Percentiles rank a stretch among this genome's conserved stretches.
Conservation (phyloP, 495 filamentous ascomycete species). For the Barbatosphaeria neglecta region DNA sequence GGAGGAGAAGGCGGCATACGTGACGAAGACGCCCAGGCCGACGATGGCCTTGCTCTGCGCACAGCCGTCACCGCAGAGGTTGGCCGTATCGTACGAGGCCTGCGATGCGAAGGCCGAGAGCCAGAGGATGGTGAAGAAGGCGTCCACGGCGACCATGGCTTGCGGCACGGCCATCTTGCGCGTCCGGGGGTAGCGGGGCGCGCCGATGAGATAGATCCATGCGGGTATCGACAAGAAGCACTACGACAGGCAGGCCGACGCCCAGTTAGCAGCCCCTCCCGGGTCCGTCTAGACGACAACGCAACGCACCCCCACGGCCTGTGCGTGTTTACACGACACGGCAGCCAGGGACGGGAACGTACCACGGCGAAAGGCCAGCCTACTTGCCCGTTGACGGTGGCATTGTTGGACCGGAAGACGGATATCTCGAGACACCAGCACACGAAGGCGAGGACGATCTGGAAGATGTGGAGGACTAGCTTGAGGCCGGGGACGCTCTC, state of each 20-base stretch:
- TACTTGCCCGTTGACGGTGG: constrained; percentile 53
- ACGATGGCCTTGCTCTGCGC: constrained; percentile 63
- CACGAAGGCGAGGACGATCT: constrained; percentile 57
- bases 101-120: constrained; percentile 70
- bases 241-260: constrained; percentile 27
- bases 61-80: constrained; percentile 45
- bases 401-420: constrained; percentile 50
- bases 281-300: too few species aligned
- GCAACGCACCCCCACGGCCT: constrained; percentile 1
- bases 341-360: constrained; percentile 22
- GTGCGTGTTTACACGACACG: too few species aligned
- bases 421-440: constrained; percentile 63
- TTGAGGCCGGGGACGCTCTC: constrained; percentile 46
- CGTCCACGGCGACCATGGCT: constrained; percentile 65
- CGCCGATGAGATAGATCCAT: constrained; percentile 71
- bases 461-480: constrained; percentile 43
- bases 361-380: constrained; percentile 73
- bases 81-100: constrained; percentile 49
- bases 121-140: constrained; percentile 68
- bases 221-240: constrained; percentile 77
- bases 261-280: too few species aligned
- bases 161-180: constrained; percentile 70
- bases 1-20: constrained; percentile 38
- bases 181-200: constrained; percentile 75
- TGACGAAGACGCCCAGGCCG: constrained; percentile 70